phyloP scores from a whole-genome alignment of 2,329 filamentous ascomycete species.

The Chrysoporthe cubensis region DNA sequence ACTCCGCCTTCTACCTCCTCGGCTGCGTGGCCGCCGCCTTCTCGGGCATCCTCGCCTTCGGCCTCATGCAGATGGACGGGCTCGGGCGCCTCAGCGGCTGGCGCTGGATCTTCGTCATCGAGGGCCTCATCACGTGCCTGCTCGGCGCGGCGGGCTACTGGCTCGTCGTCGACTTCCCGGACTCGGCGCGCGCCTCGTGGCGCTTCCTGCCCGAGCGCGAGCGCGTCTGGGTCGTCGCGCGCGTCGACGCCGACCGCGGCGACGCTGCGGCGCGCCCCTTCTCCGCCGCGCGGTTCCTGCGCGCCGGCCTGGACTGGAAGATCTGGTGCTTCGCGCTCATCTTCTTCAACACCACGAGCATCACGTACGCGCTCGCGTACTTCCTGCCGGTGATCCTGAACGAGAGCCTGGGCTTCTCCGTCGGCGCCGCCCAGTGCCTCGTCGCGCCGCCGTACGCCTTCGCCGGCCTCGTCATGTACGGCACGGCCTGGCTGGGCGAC shows the following conservation, averaged over 20 bases:
- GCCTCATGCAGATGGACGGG: constrained; percentile 67
- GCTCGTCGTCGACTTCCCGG: constrained; percentile 67
- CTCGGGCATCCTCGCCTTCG: constrained; percentile 71
- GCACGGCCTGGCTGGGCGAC: constrained; percentile 67
- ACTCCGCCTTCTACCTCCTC: constrained; percentile 70
- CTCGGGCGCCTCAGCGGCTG: constrained; percentile 59
- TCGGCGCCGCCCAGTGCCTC: constrained; percentile 69
- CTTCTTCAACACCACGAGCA: constrained; percentile 69
- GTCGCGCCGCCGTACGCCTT: constrained; percentile 71
- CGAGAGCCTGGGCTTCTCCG: constrained; percentile 64
- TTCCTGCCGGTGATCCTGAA: constrained; percentile 78
- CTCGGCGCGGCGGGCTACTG: constrained; percentile 57
- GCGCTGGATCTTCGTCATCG: constrained; percentile 69
- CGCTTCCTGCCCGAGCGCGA: constrained; percentile 58
- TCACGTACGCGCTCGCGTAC: constrained; percentile 76
- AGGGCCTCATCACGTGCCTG: constrained; percentile 57
- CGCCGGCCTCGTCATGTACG: constrained; percentile 65
- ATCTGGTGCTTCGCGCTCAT: constrained; percentile 66
- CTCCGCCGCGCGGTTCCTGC: constrained; percentile 50
- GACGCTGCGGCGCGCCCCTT: constrained; percentile 61
- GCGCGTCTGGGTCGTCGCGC: constrained; percentile 54
- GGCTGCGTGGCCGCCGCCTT: constrained; percentile 69
- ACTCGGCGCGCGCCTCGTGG: constrained; percentile 55
- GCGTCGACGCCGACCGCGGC: constrained; percentile 61
- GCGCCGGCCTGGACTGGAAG: constrained; percentile 55